Conservation (phyloP, 306 rosid species). For the Prunus davidiana region DNA sequence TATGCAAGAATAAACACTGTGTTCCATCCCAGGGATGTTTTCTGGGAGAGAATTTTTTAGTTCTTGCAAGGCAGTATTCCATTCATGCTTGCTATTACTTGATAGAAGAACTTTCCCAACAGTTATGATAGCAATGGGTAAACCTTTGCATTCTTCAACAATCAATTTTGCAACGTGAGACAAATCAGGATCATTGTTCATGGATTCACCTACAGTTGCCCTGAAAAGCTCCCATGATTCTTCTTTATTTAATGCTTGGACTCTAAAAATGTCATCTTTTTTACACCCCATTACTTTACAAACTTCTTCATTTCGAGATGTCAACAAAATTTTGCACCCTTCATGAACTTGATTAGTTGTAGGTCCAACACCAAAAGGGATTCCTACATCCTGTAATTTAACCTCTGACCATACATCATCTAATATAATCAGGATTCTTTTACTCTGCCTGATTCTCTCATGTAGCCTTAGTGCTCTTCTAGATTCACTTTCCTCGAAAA, state of each 20-base stretch:
- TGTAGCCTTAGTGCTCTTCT: background rate
- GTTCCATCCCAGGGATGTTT: conserved; percentile 2
- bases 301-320: conserved; percentile 26
- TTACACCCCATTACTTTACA: conserved; percentile 17
- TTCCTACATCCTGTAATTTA: conserved; percentile 22
- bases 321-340: conserved; percentile 15
- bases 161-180: conserved; percentile 6
- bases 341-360: background rate
- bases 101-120: conserved; percentile 11
- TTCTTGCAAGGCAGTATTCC: conserved; percentile 19
- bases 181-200: background rate
- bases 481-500: fast-evolving
- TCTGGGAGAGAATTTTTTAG: background rate
- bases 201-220: background rate
- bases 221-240: conserved; percentile 34
- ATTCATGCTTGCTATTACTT: background rate
- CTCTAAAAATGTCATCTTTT: background rate
- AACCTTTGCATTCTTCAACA: conserved; percentile 28
- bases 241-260: conserved; percentile 5
- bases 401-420: conserved; percentile 36
- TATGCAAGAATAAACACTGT: conserved; percentile 12
- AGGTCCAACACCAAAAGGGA: background rate
- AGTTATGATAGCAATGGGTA: conserved; percentile 35
- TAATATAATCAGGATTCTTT: conserved; percentile 5
- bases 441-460: background rate